Evolutionary conservation across 2,329 filamentous ascomycete species (phyloP).

Genomic region (Nannizzia gypsea): DNA sequence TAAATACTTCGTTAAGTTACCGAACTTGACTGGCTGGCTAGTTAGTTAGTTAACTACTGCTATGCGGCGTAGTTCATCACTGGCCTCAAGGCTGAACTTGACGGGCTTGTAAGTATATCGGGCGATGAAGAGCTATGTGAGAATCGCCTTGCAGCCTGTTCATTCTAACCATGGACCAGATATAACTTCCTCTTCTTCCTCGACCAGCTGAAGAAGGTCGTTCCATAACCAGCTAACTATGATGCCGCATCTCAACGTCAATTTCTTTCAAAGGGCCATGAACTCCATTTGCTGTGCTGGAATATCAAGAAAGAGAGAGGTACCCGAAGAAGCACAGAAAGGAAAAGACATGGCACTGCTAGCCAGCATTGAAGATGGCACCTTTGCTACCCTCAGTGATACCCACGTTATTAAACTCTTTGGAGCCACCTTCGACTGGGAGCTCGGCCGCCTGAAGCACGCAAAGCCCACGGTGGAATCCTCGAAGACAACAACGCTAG

Average conservation of each 20-base stretch:
- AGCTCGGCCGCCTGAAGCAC: neutral
- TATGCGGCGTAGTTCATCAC: neutral
- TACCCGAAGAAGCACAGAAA: neutral
- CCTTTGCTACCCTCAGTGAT: neutral
- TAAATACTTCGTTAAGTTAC: no score
- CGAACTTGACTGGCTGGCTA: no score
- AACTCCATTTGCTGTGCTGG: neutral
- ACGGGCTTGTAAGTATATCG: neutral
- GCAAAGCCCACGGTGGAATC: constrained; percentile 1
- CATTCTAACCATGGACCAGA: neutral
- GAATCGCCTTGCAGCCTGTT: neutral
- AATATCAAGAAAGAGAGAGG: neutral
- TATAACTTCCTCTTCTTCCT: neutral
- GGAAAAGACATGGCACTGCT: neutral
- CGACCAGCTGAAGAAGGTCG: neutral
- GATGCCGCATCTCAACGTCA: neutral
- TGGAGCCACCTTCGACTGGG: neutral
- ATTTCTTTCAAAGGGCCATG: neutral
- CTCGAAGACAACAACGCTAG: neutral
- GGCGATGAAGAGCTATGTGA: neutral
- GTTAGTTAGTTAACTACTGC: neutral
- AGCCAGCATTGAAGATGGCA: neutral
- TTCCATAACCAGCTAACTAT: neutral
- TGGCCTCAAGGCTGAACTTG: neutral
- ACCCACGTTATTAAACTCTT: neutral